Evolutionary conservation across 2,329 filamentous ascomycete genomes (phyloP).

Genomic region (Stagonosporopsis cucurbitacearum): DNA sequence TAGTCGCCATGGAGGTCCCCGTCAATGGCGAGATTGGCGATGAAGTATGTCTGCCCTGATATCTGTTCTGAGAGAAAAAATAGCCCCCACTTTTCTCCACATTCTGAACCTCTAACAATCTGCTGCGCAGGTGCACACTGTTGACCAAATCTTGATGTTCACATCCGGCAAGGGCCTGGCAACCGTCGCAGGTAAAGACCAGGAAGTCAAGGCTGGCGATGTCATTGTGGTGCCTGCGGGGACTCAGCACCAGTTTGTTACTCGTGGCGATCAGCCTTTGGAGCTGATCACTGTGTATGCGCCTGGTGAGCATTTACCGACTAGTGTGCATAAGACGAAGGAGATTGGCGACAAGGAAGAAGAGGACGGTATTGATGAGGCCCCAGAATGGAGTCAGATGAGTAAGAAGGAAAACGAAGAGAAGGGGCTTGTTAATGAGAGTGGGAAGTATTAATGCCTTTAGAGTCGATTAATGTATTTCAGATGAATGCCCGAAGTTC

Average conservation of each 20-base stretch:
- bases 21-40: conserved; percentile 71
- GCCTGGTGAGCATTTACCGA: conserved; percentile 67
- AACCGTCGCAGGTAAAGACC: conserved; percentile 65
- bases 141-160: conserved; percentile 70
- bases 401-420: conserved; percentile 66
- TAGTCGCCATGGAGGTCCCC: conserved; percentile 70
- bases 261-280: conserved; percentile 64
- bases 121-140: conserved; percentile 56
- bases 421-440: conserved; percentile 59
- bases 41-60: conserved; percentile 55
- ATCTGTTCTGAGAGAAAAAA: no score
- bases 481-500: no score
- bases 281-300: conserved; percentile 69
- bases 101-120: background rate
- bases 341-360: conserved; percentile 68
- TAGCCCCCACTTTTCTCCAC: background rate
- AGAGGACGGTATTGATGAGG: conserved; percentile 66
- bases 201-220: conserved; percentile 62
- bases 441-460: conserved; percentile 45
- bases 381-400: conserved; percentile 64
- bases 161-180: conserved; percentile 65
- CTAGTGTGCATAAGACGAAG: conserved; percentile 67
- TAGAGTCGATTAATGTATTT: no score
- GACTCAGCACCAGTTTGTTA: conserved; percentile 70
- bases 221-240: conserved; percentile 69